Base-by-base conservation (phyloP, 768 basidiomycete species). In the Candolleomyces efflorescens region DNA sequence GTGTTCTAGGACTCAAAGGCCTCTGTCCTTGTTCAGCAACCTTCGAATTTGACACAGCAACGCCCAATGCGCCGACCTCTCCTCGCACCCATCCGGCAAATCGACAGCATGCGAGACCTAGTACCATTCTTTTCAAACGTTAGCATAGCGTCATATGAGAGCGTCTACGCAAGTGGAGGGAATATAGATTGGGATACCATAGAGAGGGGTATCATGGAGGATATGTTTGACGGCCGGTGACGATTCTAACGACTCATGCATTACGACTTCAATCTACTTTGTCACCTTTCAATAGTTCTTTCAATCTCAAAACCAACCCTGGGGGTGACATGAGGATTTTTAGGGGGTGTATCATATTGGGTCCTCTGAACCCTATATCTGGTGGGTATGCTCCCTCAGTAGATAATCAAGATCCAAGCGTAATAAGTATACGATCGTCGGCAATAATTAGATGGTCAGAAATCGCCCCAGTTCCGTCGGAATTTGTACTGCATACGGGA, bases 81-180 rank as follows among this genome's bases (percentile, higher is more conserved):
- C 59, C 75, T 98, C 54, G 78, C 78, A 27, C 69, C 76, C 2
- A 52, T 92, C 22, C 85, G 84, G 50, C 85, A 89, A 61, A 88
- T 98, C 56, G 86, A 88, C 60, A 93, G 91, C 54, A 83, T 97
- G 43, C 82, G 85, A 38, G 91, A 97, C 65, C 75, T 99, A 23
- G 80, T 86, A n/a, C 82, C 88, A 0, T 99, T 99, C 77, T 94
- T 98, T 71, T 86, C 92, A 1, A 82, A 86, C 56, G 87, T 94
- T 51, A 96, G 94, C 70, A 85, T 96, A 52, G 78, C 87, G 4
- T 88, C 90, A 10, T 98, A 94, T 68, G 94, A 98, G 73, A 89
- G 89, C 58, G 81, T 96, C 48, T 99, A 98, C 69, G 83, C 83
- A 6, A 88, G 88, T 62, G 84, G 82, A 13, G 87, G 89, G 0